Evolutionary conservation across 169 alveolate genomes (phyloP).

Genomic region (Plasmodium ovale): DNA sequence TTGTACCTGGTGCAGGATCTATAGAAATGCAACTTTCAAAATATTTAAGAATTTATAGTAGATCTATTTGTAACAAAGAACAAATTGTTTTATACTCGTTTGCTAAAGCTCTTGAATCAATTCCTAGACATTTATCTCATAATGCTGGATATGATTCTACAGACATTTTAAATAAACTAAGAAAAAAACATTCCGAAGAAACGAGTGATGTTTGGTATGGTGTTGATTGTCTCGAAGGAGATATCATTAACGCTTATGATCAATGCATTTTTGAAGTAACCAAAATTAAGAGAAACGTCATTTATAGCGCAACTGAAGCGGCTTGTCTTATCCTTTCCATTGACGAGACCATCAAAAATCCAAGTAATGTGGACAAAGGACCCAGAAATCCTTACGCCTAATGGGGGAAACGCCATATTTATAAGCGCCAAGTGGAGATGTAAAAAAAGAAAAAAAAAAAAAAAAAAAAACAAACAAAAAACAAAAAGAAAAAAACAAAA

Average conservation of each 20-base stretch:
- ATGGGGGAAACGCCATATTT: no score
- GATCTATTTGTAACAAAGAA: conserved; percentile 93
- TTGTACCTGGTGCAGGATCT: conserved; percentile 99
- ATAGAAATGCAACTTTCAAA: conserved; percentile 90
- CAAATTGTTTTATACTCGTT: conserved; percentile 94
- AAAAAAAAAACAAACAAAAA: not conserved
- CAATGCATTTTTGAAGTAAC: conserved; percentile 97
- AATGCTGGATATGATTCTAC: conserved; percentile 97
- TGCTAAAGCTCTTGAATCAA: conserved; percentile 97
- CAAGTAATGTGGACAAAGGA: conserved; percentile 86
- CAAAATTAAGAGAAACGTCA: conserved; percentile 94
- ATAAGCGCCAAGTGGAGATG: no score
- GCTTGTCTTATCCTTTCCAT: conserved; percentile 96
- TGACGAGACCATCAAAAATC: conserved; percentile 97
- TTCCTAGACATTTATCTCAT: conserved; percentile 97
- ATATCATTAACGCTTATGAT: conserved; percentile 91
- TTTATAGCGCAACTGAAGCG: conserved; percentile 98
- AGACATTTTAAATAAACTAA: conserved; percentile 93
- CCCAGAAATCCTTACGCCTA: conserved; percentile 68
- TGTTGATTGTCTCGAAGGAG: conserved; percentile 94
- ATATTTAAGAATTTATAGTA: conserved; percentile 79
- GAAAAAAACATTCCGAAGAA: conserved; percentile 93
- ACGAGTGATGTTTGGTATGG: conserved; percentile 91
- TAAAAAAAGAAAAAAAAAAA: not conserved
- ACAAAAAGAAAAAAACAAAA: no score